Percentiles rank a stretch among this genome's conserved stretches.
phyloP scores from a whole-genome alignment of 2,329 filamentous ascomycete genomes.

The Penicillium sp. region DNA sequence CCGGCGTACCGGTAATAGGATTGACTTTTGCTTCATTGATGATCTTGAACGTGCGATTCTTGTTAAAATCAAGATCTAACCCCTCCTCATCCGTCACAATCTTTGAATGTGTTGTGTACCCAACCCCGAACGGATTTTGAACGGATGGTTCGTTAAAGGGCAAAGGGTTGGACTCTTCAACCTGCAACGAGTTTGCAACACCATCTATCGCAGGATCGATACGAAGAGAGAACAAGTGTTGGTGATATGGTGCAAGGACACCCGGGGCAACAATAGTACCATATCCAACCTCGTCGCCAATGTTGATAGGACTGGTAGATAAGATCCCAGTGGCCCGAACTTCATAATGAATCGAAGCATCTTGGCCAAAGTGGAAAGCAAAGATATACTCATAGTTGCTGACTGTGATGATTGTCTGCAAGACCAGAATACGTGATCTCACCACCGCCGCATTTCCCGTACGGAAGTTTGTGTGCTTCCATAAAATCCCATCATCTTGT shows the following conservation, averaged over 20 bases:
- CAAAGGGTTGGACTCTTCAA: constrained; percentile 59
- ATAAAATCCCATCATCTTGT: constrained; percentile 41
- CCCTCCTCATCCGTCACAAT: constrained; percentile 46
- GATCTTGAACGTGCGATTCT: constrained; percentile 56
- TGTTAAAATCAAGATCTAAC: constrained; percentile 42
- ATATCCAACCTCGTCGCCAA: constrained; percentile 35
- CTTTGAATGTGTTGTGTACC: constrained; percentile 48
- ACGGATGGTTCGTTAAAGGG: constrained; percentile 45
- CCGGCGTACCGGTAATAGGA: constrained; percentile 51
- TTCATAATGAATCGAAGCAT: constrained; percentile 44
- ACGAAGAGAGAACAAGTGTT: constrained; percentile 47
- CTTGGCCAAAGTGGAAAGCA: constrained; percentile 44
- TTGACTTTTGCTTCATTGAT: constrained; percentile 54
- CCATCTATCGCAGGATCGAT: constrained; percentile 48
- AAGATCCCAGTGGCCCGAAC: constrained; percentile 50
- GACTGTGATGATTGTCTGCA: constrained; percentile 46
- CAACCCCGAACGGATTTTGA: constrained; percentile 53
- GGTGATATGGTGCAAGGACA: constrained; percentile 47
- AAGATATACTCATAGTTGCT: constrained; percentile 50
- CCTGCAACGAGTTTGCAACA: constrained; percentile 48
- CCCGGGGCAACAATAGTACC: constrained; percentile 45
- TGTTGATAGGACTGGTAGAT: constrained; percentile 41
- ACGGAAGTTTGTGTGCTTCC: constrained; percentile 45
- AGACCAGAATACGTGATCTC: constrained; percentile 35
- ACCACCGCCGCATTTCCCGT: constrained; percentile 38